phyloP scores from a whole-genome alignment of 2,329 filamentous ascomycete species.

The Pseudocercospora ulei region DNA sequence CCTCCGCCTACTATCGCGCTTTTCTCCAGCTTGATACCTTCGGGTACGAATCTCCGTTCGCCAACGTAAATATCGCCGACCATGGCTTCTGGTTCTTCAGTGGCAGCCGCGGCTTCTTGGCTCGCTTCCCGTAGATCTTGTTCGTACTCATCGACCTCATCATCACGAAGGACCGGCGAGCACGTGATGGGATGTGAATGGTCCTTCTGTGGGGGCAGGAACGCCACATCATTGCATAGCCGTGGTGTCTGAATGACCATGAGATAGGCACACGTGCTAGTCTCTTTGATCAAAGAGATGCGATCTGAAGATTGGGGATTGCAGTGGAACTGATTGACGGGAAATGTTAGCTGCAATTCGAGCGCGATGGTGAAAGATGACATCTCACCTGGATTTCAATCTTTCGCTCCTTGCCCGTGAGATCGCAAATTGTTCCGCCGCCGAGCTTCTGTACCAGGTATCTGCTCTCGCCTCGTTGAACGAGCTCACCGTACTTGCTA shows the following conservation, averaged over 20 bases:
- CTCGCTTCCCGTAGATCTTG: slow-evolving; percentile 22
- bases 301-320: slow-evolving; percentile 64
- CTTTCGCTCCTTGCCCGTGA: slow-evolving; percentile 69
- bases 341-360: too few species aligned
- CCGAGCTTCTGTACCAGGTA: slow-evolving; percentile 76
- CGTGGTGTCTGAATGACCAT: slow-evolving; percentile 88
- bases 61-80: slow-evolving; percentile 53
- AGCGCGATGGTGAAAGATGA: background rate
- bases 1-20: slow-evolving; percentile 42
- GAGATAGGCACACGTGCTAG: slow-evolving; percentile 80
- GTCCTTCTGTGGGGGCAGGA: slow-evolving; percentile 68
- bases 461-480: slow-evolving; percentile 70
- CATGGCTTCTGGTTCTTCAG: slow-evolving; percentile 23
- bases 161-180: slow-evolving; percentile 55
- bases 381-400: slow-evolving; percentile 63
- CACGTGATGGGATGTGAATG: slow-evolving; percentile 69
- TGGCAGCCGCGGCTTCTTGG: slow-evolving; percentile 29
- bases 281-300: slow-evolving; percentile 88
- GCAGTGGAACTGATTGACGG: slow-evolving; percentile 56
- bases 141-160: slow-evolving; percentile 39
- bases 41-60: slow-evolving; percentile 46
- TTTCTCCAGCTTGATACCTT: slow-evolving; percentile 50
- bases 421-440: slow-evolving; percentile 72
- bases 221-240: slow-evolving; percentile 77
- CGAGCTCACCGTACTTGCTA: slow-evolving; percentile 45